Conservation (phyloP, 1,139 yeast genomes). For the Torulaspora pretoriensis region DNA sequence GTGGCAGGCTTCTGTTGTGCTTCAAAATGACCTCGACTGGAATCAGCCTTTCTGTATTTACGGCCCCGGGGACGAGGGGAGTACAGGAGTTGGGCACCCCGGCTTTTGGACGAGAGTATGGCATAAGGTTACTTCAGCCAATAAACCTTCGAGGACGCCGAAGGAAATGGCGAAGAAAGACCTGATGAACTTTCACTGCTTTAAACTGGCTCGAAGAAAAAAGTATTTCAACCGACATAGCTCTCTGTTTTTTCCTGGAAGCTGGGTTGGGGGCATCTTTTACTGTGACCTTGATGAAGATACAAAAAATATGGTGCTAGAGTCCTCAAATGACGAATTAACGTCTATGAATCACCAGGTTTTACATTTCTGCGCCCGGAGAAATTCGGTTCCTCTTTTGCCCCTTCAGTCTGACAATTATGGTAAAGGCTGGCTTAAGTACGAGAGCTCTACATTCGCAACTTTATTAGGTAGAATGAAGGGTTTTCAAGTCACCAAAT, state of each 20-base stretch:
- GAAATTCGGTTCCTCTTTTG: conserved; percentile 44
- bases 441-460: conserved; percentile 16
- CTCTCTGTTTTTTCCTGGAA: conserved; percentile 52
- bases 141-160: background rate
- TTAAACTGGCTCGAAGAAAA: conserved; percentile 59
- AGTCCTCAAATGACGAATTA: conserved; percentile 26
- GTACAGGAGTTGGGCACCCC: conserved; percentile 11
- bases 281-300: conserved; percentile 44
- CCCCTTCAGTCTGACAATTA: conserved; percentile 62
- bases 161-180: conserved; percentile 19
- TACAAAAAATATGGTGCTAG: conserved; percentile 33
- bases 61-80: conserved; percentile 8
- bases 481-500: conserved; percentile 39
- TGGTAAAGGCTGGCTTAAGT: conserved; percentile 46
- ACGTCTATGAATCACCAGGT: conserved; percentile 18
- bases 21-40: conserved; percentile 49
- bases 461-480: conserved; percentile 4
- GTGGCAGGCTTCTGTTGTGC: conserved; percentile 42
- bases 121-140: background rate
- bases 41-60: conserved; percentile 48
- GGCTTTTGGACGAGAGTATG: background rate
- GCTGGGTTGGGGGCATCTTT: conserved; percentile 65
- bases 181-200: conserved; percentile 44
- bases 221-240: conserved; percentile 51
- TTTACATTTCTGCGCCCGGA: conserved; percentile 36